Percentiles rank a stretch among this genome's conserved stretches.
Evolutionary conservation across 495 filamentous ascomycete species (phyloP).

Genomic region (Penicillium turbatum): DNA sequence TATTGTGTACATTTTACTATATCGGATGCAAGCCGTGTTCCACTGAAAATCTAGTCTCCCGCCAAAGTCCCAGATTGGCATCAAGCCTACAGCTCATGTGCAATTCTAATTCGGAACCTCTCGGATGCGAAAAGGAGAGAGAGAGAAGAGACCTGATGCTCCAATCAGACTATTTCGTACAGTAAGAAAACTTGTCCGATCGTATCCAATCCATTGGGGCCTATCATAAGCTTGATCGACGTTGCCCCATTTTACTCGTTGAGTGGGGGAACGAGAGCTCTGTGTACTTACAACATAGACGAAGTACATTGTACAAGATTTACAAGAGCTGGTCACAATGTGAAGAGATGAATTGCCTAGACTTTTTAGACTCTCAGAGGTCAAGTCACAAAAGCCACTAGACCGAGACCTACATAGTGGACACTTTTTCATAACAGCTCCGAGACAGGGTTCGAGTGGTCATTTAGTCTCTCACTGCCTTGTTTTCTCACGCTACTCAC

Average conservation of each 20-base stretch:
- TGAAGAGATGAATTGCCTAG: too few species aligned
- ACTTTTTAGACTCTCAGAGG: neutral
- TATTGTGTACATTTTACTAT: neutral
- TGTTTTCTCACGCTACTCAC: slow-evolving; percentile 14
- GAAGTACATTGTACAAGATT: too few species aligned
- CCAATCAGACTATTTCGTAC: neutral
- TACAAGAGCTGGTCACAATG: too few species aligned
- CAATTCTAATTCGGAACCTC: neutral
- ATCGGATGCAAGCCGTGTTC: neutral
- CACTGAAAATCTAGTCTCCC: slow-evolving; percentile 3
- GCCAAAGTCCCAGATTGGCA: neutral
- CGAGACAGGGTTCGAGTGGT: slow-evolving; percentile 15
- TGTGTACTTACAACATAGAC: too few species aligned
- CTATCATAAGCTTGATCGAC: neutral
- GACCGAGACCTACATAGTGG: slow-evolving; percentile 12
- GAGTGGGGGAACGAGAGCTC: too few species aligned
- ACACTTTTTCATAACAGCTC: slow-evolving; percentile 5
- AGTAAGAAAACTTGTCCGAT: neutral
- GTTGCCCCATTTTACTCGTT: too few species aligned
- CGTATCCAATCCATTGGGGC: too few species aligned
- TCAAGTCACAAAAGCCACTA: slow-evolving; percentile 8
- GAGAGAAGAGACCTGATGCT: neutral
- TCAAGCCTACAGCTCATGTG: neutral
- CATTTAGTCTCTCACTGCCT: slow-evolving; percentile 19
- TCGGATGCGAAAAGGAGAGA: neutral